A percentile compares a stretch with the other conserved stretches of the same genome.
phyloP scores from a whole-genome alignment of 768 basidiomycete species.

The Termitomyces sp. region DNA sequence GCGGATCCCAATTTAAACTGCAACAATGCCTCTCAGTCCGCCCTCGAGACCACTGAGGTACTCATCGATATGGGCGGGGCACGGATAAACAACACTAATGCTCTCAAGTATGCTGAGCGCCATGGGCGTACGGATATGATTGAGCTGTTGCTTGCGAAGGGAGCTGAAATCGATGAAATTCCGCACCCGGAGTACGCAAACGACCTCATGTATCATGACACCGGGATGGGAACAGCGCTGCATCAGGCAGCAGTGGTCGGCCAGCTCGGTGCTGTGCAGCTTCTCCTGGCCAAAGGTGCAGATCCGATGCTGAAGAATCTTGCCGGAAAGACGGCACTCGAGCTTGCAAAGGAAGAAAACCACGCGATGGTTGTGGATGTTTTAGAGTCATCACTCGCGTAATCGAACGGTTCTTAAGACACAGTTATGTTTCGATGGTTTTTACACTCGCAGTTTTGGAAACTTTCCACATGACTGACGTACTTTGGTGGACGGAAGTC shows the following conservation, averaged over 20 bases:
- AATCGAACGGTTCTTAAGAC: too few relatives aligned
- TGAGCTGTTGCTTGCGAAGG: conserved; percentile 6
- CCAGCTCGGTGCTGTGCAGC: not conserved
- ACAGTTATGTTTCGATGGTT: too few relatives aligned
- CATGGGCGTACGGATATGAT: conserved; percentile 9
- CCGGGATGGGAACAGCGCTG: conserved; percentile 12
- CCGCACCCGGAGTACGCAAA: not conserved
- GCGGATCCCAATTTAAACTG: conserved; percentile 5
- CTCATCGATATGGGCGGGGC: conserved; percentile 4
- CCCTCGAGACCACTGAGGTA: conserved; percentile 5
- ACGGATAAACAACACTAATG: conserved; percentile 6
- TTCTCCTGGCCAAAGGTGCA: conserved; percentile 2
- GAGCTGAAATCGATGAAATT: conserved; percentile 12
- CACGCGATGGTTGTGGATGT: too few relatives aligned
- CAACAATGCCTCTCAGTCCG: not conserved
- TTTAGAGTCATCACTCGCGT: too few relatives aligned
- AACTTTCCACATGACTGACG: too few relatives aligned
- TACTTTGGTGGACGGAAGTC: too few relatives aligned
- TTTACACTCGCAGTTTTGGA: not conserved
- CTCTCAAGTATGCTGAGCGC: conserved; percentile 8
- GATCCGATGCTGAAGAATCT: not conserved
- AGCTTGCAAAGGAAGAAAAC: too few relatives aligned
- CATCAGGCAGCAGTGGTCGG: not conserved
- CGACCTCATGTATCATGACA: not conserved
- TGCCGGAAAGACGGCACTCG: too few relatives aligned